A percentile compares a stretch with the other conserved stretches of the same genome.
Conservation (phyloP, 1,284 basidiomycete species). For the Inonotus hispidus region DNA sequence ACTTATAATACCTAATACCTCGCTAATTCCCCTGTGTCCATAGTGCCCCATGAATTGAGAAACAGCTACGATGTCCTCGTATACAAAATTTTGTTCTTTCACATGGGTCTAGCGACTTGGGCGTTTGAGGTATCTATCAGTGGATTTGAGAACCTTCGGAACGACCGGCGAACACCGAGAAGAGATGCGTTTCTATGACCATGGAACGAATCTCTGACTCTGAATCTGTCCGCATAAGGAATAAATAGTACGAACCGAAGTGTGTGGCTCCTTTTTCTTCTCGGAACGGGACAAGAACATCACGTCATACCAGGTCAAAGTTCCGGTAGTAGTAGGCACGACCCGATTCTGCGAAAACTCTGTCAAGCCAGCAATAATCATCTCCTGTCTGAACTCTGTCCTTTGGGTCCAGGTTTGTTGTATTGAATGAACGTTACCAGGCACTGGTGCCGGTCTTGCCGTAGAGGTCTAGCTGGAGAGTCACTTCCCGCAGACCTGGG, state of each 20-base stretch:
- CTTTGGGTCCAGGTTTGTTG: not conserved
- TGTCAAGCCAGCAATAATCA: not conserved
- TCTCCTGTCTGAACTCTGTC: not conserved
- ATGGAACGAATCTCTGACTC: not conserved
- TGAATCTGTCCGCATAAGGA: not conserved
- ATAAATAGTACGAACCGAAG: not conserved
- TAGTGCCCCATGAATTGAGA: constrained; percentile 3
- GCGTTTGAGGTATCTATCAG: not conserved
- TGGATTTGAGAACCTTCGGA: not conserved
- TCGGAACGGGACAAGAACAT: not conserved
- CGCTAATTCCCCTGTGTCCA: constrained; percentile 1
- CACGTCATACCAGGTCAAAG: constrained; percentile 1
- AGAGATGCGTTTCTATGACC: not conserved
- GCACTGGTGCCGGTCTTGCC: constrained; percentile 6
- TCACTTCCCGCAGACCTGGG: constrained; percentile 3
- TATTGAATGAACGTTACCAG: constrained; percentile 9
- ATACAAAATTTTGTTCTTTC: not conserved
- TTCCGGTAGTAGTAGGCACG: constrained; percentile 1
- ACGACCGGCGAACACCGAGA: constrained; percentile 1
- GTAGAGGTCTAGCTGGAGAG: not conserved
- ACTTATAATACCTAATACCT: not conserved
- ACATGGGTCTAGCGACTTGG: not conserved
- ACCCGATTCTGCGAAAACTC: not conserved
- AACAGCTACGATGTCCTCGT: not conserved
- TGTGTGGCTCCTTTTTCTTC: not conserved